Evolutionary conservation across 345 rosid species (phyloP), one percentile per base, ranked within the genome.

Genomic region (Adansonia digitata): DNA sequence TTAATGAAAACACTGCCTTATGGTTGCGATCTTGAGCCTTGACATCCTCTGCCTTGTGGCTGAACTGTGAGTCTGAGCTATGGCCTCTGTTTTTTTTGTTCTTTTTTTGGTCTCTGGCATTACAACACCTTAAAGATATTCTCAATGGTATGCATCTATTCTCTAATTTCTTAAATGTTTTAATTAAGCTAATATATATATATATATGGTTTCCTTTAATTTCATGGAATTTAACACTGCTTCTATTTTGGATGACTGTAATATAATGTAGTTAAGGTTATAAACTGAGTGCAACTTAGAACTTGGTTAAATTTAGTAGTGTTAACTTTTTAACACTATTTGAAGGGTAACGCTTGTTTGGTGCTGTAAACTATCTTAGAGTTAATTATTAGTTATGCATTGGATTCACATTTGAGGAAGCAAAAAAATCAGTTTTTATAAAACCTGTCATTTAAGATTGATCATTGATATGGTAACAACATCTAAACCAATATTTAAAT

Each of bases 81-180:
- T n/a, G n/a, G n/a, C n/a, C n/a, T n/a, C n/a, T n/a, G n/a, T n/a
- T n/a, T n/a, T n/a, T n/a, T n/a, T n/a, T n/a, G n/a, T n/a, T n/a
- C n/a, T n/a, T n/a, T n/a, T n/a, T n/a, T n/a, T n/a, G n/a, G n/a
- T n/a, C n/a, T n/a, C n/a, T n/a, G n/a, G n/a, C n/a, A n/a, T n/a
- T n/a, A n/a, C n/a, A n/a, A n/a, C 90, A 74, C 69, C 94, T 95
- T 24, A 93, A 86, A 78, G 99, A 93, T 73, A 95, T 95, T 73
- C 99, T 98, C 7, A 95, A 93, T 61, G 99, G 99, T 91, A 84
- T 81, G 72, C 45, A 1, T 5, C 34, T 51, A 13, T 11, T 52
- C 11, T 52, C 45, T 39, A n/a, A n/a, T n/a, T 51, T 27, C 26
- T 14, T 39, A 68, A 20, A 1, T 46, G n/a, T 27, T n/a, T n/a